A percentile compares a stretch with the other conserved stretches of the same genome.
These are phyloP conservation scores for Globisporangium middletonii DNA, from an alignment of 352 stramenopile species.

Conservation along the genomic window DNA sequence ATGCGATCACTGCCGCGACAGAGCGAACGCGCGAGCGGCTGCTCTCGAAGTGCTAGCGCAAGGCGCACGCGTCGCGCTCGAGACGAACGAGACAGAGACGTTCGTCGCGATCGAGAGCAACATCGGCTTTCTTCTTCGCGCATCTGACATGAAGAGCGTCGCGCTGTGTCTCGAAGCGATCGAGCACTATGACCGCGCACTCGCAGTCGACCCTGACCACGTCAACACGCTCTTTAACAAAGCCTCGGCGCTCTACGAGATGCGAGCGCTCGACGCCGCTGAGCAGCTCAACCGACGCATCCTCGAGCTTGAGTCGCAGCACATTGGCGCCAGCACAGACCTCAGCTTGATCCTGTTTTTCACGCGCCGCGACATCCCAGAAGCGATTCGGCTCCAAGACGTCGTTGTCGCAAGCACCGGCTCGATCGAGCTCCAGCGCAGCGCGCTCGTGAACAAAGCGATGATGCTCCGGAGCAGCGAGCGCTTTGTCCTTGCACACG, in stretches of 20 bases:
- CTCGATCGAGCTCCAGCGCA: slow-evolving; percentile 11
- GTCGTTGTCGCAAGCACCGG: slow-evolving; percentile 19
- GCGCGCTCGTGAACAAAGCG: slow-evolving; percentile 68
- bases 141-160: slow-evolving; percentile 24
- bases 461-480: slow-evolving; percentile 55
- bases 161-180: slow-evolving; percentile 42
- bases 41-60: slow-evolving; percentile 34
- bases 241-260: slow-evolving; percentile 36
- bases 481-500: slow-evolving; percentile 29
- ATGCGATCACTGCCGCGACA: background rate
- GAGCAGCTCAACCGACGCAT: slow-evolving; percentile 32
- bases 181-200: slow-evolving; percentile 47
- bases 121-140: slow-evolving; percentile 50
- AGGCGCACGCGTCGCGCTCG: slow-evolving; percentile 26
- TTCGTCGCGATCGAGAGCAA: slow-evolving; percentile 65
- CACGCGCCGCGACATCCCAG: slow-evolving; percentile 22
- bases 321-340: slow-evolving; percentile 43
- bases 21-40: slow-evolving; percentile 13
- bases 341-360: slow-evolving; percentile 11
- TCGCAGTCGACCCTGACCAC: slow-evolving; percentile 28
- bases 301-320: slow-evolving; percentile 31
- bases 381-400: slow-evolving; percentile 43
- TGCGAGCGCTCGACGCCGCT: slow-evolving; percentile 31
- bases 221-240: slow-evolving; percentile 69
- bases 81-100: slow-evolving; percentile 29